Percentiles rank a stretch among this genome's conserved stretches.
phyloP scores from a whole-genome alignment of 1,284 basidiomycete species.

The Sporisorium graminicola region DNA sequence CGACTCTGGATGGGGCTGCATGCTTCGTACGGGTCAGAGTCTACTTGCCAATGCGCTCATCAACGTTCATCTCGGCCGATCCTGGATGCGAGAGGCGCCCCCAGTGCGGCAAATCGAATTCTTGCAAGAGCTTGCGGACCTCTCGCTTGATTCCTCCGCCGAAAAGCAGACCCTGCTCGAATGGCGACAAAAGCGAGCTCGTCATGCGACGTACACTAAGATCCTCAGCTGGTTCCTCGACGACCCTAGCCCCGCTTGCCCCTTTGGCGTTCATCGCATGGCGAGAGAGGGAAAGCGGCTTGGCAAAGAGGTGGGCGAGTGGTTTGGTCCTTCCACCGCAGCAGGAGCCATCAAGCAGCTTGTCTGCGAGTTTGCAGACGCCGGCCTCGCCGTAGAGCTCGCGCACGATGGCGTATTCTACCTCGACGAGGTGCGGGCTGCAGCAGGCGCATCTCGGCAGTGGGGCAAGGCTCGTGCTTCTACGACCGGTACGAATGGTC shows the following conservation, averaged over 20 bases:
- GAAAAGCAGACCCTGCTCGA: constrained; percentile 20
- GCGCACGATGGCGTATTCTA: constrained; percentile 84
- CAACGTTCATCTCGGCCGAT: constrained; percentile 80
- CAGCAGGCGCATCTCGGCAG: constrained; percentile 72
- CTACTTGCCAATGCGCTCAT: constrained; percentile 89
- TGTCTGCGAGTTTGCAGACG: constrained; percentile 80
- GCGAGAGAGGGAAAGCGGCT: constrained; percentile 92
- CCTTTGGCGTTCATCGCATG: constrained; percentile 96
- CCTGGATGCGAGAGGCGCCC: constrained; percentile 49
- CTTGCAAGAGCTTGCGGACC: constrained; percentile 23
- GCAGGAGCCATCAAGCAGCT: constrained; percentile 87
- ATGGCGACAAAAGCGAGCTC: constrained; percentile 27
- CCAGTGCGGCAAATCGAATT: constrained; percentile 25
- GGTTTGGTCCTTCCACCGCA: constrained; percentile 97
- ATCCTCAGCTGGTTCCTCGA: constrained; percentile 96
- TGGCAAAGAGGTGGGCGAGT: constrained; percentile 94
- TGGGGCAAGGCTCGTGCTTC: constrained; percentile 15
- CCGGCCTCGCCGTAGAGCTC: constrained; percentile 83
- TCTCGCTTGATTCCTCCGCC: constrained; percentile 10
- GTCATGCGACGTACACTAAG: constrained; percentile 78
- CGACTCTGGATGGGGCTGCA: constrained; percentile 97
- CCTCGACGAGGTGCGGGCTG: constrained; percentile 85
- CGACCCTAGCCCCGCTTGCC: constrained; percentile 85
- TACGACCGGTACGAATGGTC: background rate
- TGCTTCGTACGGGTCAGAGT: constrained; percentile 94